Percentiles rank a stretch among this genome's conserved stretches.
phyloP scores from a whole-genome alignment of 1,284 basidiomycete species.

The Microbotryum scabiosae region DNA sequence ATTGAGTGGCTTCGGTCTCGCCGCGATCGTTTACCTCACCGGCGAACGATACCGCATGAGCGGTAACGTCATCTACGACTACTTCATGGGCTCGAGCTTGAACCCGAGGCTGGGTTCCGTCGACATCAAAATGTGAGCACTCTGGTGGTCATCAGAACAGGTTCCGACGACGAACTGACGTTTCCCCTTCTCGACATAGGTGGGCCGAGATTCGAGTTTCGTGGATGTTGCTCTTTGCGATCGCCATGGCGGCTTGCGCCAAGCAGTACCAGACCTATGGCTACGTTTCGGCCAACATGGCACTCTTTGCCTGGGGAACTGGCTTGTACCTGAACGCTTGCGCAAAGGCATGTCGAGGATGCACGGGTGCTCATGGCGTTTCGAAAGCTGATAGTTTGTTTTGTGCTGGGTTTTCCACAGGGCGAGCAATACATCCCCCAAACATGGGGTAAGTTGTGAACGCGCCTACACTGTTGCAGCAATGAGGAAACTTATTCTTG shows the following conservation, averaged over 20 bases:
- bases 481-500: no score
- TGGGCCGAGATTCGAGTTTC: constrained; percentile 90
- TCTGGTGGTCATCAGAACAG: neutral
- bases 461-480: neutral
- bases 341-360: constrained; percentile 33
- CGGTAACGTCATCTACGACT: constrained; percentile 85
- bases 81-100: constrained; percentile 83
- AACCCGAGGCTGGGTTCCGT: constrained; percentile 90
- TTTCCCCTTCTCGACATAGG: neutral
- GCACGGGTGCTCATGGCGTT: no score
- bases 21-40: constrained; percentile 66
- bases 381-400: neutral
- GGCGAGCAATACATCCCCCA: constrained; percentile 87
- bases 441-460: constrained; percentile 62
- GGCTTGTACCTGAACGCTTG: constrained; percentile 96
- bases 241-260: constrained; percentile 83
- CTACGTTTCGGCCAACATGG: constrained; percentile 92
- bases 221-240: constrained; percentile 92
- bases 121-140: constrained; percentile 88
- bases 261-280: constrained; percentile 92
- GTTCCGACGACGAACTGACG: neutral
- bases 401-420: constrained; percentile 4
- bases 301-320: constrained; percentile 91
- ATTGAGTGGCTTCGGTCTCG: constrained; percentile 77
- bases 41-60: constrained; percentile 87